Evolutionary conservation across 2,329 filamentous ascomycete genomes (phyloP).

Genomic region (Cladosporium austrohemisphaericum): DNA sequence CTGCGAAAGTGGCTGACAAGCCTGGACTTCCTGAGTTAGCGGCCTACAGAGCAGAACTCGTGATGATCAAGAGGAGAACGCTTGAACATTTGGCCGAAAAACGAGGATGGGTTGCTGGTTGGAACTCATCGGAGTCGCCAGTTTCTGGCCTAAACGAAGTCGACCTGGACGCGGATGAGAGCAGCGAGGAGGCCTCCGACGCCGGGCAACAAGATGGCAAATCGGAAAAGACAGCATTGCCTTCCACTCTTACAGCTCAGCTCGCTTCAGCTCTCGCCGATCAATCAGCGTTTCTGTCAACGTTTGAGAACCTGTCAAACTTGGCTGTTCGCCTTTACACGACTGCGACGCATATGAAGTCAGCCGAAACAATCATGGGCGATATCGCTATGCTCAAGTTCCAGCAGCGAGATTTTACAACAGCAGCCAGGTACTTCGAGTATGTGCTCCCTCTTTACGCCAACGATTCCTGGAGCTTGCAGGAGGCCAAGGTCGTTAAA

Average conservation of each 20-base stretch:
- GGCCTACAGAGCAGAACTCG: slow-evolving; percentile 76
- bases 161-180: slow-evolving; percentile 30
- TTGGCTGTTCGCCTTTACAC: slow-evolving; percentile 78
- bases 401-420: slow-evolving; percentile 63
- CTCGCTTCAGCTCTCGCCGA: slow-evolving; percentile 1
- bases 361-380: slow-evolving; percentile 71
- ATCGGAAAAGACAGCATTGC: neutral
- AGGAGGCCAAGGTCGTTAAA: slow-evolving; percentile 79
- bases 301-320: slow-evolving; percentile 13
- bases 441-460: slow-evolving; percentile 76
- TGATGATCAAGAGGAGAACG: slow-evolving; percentile 73
- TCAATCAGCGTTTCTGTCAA: neutral
- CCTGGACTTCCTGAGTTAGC: slow-evolving; percentile 72
- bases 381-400: slow-evolving; percentile 83
- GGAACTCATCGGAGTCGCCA: slow-evolving; percentile 40
- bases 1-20: slow-evolving; percentile 19
- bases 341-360: slow-evolving; percentile 72
- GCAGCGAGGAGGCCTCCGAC: slow-evolving; percentile 6
- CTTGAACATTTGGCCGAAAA: slow-evolving; percentile 70
- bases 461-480: slow-evolving; percentile 69
- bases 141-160: slow-evolving; percentile 29
- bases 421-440: slow-evolving; percentile 74
- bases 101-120: slow-evolving; percentile 72
- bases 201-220: neutral
- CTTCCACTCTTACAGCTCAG: neutral